These are phyloP conservation scores for Serendipita sp. DNA, from an alignment of 768 basidiomycete species.

Conservation along the genomic window DNA sequence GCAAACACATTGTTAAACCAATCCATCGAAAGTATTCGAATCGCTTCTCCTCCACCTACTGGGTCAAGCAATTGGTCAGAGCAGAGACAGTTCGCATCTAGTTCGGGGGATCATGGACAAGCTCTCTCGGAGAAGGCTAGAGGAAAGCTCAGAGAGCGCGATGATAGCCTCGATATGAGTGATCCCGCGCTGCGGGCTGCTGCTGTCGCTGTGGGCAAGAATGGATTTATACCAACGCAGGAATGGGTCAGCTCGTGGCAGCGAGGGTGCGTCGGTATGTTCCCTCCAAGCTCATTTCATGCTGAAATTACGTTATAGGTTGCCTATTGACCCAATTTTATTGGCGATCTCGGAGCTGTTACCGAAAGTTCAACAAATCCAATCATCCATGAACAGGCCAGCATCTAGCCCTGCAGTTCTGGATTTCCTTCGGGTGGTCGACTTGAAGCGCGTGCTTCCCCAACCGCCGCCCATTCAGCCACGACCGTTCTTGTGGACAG, in stretches of 20 bases:
- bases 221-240: slow-evolving; percentile 88
- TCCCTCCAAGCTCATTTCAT: not conserved
- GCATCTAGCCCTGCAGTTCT: slow-evolving; percentile 52
- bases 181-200: slow-evolving; percentile 46
- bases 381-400: slow-evolving; percentile 43
- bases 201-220: slow-evolving; percentile 59
- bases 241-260: slow-evolving; percentile 99
- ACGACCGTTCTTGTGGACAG: slow-evolving; percentile 82
- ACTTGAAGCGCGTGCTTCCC: slow-evolving; percentile 58
- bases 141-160: slow-evolving; percentile 75
- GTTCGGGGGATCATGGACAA: slow-evolving; percentile 30
- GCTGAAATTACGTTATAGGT: slow-evolving; percentile 25
- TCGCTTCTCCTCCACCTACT: not conserved
- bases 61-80: not conserved
- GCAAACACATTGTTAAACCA: not conserved
- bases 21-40: not conserved
- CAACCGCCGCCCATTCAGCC: slow-evolving; percentile 45
- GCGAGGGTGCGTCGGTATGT: slow-evolving; percentile 51
- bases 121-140: slow-evolving; percentile 66
- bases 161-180: slow-evolving; percentile 29
- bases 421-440: slow-evolving; percentile 55
- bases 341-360: slow-evolving; percentile 75
- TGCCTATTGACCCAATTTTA: slow-evolving; percentile 80
- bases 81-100: not conserved
- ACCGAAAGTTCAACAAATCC: slow-evolving; percentile 69